These are phyloP conservation scores for Magnolia kwangsiensis DNA, from an alignment of 164 flowering plant species.

Conservation along the genomic window DNA sequence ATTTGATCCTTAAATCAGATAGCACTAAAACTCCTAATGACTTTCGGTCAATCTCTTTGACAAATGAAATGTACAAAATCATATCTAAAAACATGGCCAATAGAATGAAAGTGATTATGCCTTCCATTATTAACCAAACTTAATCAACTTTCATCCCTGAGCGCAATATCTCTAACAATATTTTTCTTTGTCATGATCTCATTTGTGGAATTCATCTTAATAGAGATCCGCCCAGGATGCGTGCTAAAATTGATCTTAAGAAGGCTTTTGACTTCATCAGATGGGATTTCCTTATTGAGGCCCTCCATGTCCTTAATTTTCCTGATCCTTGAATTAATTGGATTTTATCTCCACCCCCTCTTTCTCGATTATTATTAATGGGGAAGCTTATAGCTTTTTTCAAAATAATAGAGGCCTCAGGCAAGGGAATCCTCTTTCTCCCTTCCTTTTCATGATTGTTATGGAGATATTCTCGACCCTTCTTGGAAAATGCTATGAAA, in stretches of 20 bases:
- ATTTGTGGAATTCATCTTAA: background rate
- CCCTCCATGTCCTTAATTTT: background rate
- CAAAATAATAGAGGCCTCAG: background rate
- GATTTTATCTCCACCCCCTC: background rate
- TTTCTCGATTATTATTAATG: background rate
- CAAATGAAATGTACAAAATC: background rate
- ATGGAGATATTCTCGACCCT: background rate
- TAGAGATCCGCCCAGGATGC: background rate
- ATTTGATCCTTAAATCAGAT: background rate
- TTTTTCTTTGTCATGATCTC: background rate
- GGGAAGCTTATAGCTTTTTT: background rate
- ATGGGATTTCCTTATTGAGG: background rate
- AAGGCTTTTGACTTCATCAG: background rate
- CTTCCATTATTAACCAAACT: too few species aligned
- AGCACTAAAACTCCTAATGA: background rate
- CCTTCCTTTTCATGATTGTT: background rate
- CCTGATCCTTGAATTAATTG: background rate
- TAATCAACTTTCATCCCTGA: too few species aligned
- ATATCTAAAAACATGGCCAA: background rate
- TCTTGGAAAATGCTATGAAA: background rate
- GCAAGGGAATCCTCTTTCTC: background rate
- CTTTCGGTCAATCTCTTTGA: background rate
- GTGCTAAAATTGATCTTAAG: background rate
- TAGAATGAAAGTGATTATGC: too few species aligned
- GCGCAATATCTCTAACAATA: too few species aligned